Evolutionary conservation across 2,329 filamentous ascomycete species (phyloP), one percentile per base, ranked within the genome.

Genomic region (Colletotrichum coccodes): DNA sequence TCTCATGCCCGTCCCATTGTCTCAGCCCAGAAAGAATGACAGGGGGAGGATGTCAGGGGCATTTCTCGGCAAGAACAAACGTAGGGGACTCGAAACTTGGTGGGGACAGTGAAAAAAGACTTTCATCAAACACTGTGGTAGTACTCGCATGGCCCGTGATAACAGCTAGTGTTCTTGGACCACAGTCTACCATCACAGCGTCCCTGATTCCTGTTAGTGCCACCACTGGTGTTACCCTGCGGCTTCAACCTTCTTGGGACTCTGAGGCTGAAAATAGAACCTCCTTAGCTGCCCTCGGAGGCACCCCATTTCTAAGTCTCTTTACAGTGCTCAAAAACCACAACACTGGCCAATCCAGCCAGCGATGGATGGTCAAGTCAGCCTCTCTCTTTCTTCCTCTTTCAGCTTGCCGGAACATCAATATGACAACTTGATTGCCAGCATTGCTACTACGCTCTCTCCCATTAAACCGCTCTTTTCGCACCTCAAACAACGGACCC

Each of bases 211-310:
- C 26, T n/a, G 18, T n/a, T n/a, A 49, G 46, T 30, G 16, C 16
- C 12, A 21, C 3, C n/a, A n/a, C 18, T 34, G n/a, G 21, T 38
- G 21, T 7, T 53, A 18, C 30, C 49, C 26, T 28, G 34, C 9
- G 11, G 11, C 36, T 14, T 38, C 11, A 40, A n/a, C 23, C 16
- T 32, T 12, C 34, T 47, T 38, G 34, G 54, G 30, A 30, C n/a
- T n/a, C 46, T 49, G 46, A 26, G 7, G 32, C 61, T 58, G 60
- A 50, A 64, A 64, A 64, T 58, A 64, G 60, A 64, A 57, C 40
- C n/a, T 36, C n/a, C 32, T 28, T 11, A n/a, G 21, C n/a, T 23
- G 52, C 26, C 32, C n/a, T 49, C 30, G 46, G 26, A 49, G 44
- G 46, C 26, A n/a, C 26, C 49, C 42, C 40, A n/a, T 21, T 6